Percentiles rank a stretch among this genome's conserved stretches.
phyloP scores from a whole-genome alignment of 805 yeast genomes.

The Hanseniaspora guilliermondii region DNA sequence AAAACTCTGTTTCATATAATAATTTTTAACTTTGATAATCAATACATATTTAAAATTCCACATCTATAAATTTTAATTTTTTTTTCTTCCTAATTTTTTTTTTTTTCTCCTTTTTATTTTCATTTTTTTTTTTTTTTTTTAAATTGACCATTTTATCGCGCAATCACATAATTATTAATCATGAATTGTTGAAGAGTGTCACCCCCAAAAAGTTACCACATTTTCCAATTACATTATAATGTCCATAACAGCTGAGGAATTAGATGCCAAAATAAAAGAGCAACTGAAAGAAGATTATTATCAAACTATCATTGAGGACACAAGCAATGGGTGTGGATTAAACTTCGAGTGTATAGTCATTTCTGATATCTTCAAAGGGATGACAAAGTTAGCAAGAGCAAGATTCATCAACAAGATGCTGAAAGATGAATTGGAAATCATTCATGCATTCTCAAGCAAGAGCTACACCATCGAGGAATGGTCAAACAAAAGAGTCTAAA shows the following conservation, averaged over 20 bases:
- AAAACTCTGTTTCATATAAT: no score
- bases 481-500: constrained; percentile 30
- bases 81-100: no score
- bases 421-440: constrained; percentile 69
- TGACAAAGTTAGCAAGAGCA: constrained; percentile 76
- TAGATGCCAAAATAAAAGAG: constrained; percentile 21
- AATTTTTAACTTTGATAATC: no score
- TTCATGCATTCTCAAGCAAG: constrained; percentile 94
- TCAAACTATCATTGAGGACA: constrained; percentile 29
- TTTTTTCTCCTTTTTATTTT: no score
- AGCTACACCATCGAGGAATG: constrained; percentile 84
- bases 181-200: no score
- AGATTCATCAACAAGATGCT: constrained; percentile 69
- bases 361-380: constrained; percentile 54
- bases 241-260: not conserved
- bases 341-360: constrained; percentile 91
- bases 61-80: no score
- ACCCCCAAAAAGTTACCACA: not conserved
- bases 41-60: no score
- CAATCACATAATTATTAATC: no score
- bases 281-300: constrained; percentile 22
- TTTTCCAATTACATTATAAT: not conserved
- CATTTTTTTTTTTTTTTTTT: no score
- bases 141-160: no score
- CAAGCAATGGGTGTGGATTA: constrained; percentile 91